Percentiles rank a stretch among this genome's conserved stretches.
These are phyloP conservation scores for Astrothelium macrocarpum DNA, from an alignment of 495 filamentous ascomycete genomes.

Conservation along the genomic window DNA sequence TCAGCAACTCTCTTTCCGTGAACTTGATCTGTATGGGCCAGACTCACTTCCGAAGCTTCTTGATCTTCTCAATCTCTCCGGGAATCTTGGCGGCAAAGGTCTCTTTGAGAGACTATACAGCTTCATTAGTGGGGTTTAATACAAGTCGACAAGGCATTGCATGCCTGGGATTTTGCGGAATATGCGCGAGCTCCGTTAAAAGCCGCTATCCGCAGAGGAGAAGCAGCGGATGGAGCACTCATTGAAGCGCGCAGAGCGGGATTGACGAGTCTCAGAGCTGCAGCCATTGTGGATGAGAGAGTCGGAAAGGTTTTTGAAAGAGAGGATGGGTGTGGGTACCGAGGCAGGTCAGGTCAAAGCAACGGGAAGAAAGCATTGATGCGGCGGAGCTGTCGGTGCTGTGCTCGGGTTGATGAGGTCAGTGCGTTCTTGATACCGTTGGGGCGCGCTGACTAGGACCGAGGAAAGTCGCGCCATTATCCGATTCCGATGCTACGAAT, in stretches of 20 bases:
- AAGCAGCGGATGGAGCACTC: slow-evolving; percentile 41
- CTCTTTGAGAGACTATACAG: slow-evolving; percentile 82
- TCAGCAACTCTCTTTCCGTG: background rate
- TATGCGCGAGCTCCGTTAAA: slow-evolving; percentile 81
- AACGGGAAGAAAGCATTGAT: slow-evolving; percentile 6
- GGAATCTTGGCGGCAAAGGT: slow-evolving; percentile 93
- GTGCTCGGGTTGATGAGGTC: background rate
- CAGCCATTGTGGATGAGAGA: slow-evolving; percentile 53
- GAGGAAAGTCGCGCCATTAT: background rate
- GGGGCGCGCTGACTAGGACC: background rate
- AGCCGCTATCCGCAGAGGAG: slow-evolving; percentile 54
- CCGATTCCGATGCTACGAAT: background rate
- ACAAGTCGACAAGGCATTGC: slow-evolving; percentile 15
- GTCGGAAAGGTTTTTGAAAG: slow-evolving; percentile 22
- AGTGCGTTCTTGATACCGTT: background rate
- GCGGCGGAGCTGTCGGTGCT: background rate
- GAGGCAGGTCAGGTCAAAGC: background rate
- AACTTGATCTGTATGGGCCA: background rate
- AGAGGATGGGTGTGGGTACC: background rate
- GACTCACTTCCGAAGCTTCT: slow-evolving; percentile 85
- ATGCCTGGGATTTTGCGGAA: slow-evolving; percentile 78
- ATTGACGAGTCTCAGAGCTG: slow-evolving; percentile 65
- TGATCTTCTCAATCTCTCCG: slow-evolving; percentile 96
- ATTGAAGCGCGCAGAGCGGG: slow-evolving; percentile 65
- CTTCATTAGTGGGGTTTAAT: slow-evolving; percentile 20